Conservation (phyloP, 2,329 filamentous ascomycete species). For the Sarocladiaceae sp. region DNA sequence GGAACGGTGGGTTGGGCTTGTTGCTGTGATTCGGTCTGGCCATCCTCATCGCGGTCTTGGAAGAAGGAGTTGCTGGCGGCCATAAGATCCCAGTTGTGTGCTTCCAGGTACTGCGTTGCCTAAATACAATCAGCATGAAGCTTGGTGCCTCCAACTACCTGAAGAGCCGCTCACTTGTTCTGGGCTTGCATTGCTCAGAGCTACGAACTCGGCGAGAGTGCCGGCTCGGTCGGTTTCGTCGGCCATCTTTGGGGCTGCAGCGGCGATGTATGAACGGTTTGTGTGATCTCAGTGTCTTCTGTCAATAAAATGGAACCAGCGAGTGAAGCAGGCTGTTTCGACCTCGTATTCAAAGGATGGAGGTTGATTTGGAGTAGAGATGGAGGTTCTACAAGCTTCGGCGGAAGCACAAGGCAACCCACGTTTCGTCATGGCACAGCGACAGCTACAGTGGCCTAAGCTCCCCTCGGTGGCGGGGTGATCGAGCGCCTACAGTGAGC, state of each 20-base stretch:
- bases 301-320: no score
- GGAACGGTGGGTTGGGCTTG: conserved; percentile 28
- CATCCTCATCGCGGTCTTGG: conserved; percentile 44
- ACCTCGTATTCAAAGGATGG: no score
- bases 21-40: conserved; percentile 28
- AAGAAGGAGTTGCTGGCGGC: conserved; percentile 58
- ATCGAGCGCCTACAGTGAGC: not conserved
- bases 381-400: conserved; percentile 4
- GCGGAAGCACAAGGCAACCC: not conserved
- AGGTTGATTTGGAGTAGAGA: no score
- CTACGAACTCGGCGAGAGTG: conserved; percentile 46
- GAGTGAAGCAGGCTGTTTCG: no score
- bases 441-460: not conserved
- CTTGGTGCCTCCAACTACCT: no score
- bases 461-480: conserved; percentile 8
- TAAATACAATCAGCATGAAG: conserved; percentile 1
- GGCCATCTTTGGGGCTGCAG: conserved; percentile 29
- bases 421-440: conserved; percentile 3
- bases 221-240: conserved; percentile 32
- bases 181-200: conserved; percentile 45
- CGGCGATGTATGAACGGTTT: no score
- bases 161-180: conserved; percentile 42
- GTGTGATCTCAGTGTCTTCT: not conserved
- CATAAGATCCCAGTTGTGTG: conserved; percentile 60
- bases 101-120: conserved; percentile 61